phyloP scores from a whole-genome alignment of 1,284 basidiomycete genomes.

The Fomes fomentarius region DNA sequence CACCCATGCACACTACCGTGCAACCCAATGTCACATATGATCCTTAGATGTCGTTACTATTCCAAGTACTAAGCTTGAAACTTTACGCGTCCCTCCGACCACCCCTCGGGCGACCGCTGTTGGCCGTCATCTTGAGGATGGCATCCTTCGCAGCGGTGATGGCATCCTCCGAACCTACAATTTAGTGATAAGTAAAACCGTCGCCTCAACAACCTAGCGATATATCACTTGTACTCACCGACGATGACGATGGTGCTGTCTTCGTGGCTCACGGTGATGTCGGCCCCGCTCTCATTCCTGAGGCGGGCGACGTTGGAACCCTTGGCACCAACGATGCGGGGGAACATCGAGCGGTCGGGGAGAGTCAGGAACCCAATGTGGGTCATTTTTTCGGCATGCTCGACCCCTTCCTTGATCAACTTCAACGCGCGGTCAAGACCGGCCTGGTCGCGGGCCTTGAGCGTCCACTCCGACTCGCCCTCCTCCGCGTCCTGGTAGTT shows the following conservation, averaged over 20 bases:
- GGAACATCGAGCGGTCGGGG: constrained; percentile 75
- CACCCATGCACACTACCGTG: not conserved
- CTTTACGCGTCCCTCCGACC: constrained; percentile 42
- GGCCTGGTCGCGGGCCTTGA: constrained; percentile 80
- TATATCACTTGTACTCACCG: constrained; percentile 62
- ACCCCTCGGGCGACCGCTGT: constrained; percentile 38
- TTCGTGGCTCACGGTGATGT: constrained; percentile 87
- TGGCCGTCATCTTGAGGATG: constrained; percentile 69
- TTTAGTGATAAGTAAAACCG: constrained; percentile 29
- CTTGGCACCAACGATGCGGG: constrained; percentile 87
- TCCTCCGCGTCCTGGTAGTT: constrained; percentile 83
- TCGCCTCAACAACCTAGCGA: no score
- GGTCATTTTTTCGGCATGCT: constrained; percentile 74
- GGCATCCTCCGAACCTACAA: constrained; percentile 64
- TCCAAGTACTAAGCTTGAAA: constrained; percentile 3
- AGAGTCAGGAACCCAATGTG: constrained; percentile 81
- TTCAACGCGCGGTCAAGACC: constrained; percentile 75
- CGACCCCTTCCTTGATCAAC: constrained; percentile 70
- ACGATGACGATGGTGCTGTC: constrained; percentile 84
- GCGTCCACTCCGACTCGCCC: constrained; percentile 81
- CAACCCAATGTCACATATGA: not conserved
- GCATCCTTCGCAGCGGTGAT: constrained; percentile 81
- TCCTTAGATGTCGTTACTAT: constrained; percentile 12
- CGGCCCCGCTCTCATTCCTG: constrained; percentile 84
- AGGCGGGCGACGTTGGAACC: constrained; percentile 86